phyloP scores from a whole-genome alignment of 192 early-diverging fungal genomes.

The Lobulomyces angularis region DNA sequence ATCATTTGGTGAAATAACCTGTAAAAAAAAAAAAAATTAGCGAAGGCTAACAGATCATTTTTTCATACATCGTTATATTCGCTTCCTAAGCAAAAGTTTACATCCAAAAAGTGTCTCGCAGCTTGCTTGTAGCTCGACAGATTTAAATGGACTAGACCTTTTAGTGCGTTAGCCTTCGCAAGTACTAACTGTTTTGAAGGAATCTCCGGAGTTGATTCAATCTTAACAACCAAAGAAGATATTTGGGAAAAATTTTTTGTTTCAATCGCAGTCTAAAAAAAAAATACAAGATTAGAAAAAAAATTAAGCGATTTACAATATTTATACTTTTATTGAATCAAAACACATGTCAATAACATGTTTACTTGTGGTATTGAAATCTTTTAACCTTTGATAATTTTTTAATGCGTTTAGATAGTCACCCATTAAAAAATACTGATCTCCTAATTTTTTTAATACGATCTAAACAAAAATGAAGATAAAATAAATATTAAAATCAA shows the following conservation, averaged over 20 bases:
- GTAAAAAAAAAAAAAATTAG: conserved; percentile 14
- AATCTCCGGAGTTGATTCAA: conserved; percentile 46
- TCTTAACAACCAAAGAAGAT: conserved; percentile 56
- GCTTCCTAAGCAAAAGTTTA: conserved; percentile 34
- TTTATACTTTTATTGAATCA: conserved; percentile 59
- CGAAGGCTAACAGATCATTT: conserved; percentile 1
- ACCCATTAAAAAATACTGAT: conserved; percentile 60
- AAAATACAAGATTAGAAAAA: conserved; percentile 1
- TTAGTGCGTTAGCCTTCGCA: conserved; percentile 49
- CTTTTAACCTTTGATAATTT: conserved; percentile 55
- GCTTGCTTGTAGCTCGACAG: conserved; percentile 44
- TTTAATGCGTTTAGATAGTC: conserved; percentile 55
- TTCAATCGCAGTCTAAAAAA: conserved; percentile 48
- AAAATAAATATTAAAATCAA: background rate
- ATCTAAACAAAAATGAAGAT: conserved; percentile 34
- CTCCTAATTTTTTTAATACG: conserved; percentile 68
- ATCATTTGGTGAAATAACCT: conserved; percentile 63
- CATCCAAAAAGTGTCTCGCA: conserved; percentile 46
- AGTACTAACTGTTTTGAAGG: conserved; percentile 47
- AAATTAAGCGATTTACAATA: background rate
- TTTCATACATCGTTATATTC: conserved; percentile 29
- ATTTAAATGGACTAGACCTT: conserved; percentile 52
- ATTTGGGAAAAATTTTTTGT: conserved; percentile 58
- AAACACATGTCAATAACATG: conserved; percentile 72
- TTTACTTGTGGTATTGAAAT: conserved; percentile 62